phyloP scores from a whole-genome alignment of 2,329 filamentous ascomycete species.

The Endocalyx cinctus region DNA sequence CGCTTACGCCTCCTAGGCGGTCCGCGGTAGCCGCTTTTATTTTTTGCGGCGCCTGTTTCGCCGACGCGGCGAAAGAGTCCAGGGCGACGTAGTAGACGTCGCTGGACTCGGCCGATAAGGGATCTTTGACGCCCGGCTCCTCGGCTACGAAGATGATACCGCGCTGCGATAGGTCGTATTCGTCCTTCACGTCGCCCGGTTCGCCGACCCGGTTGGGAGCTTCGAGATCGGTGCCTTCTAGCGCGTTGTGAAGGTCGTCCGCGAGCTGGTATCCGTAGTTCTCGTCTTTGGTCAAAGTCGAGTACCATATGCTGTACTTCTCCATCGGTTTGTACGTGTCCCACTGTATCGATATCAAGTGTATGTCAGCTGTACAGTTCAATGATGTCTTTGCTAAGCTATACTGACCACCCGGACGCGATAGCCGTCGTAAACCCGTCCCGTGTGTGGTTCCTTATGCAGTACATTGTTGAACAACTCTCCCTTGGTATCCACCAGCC shows the following conservation, averaged over 20 bases:
- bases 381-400: no score
- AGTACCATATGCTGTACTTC: conserved; percentile 35
- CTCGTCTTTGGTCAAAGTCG: conserved; percentile 23
- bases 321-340: conserved; percentile 25
- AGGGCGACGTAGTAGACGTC: conserved; percentile 30
- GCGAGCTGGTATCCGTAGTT: conserved; percentile 26
- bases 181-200: conserved; percentile 12
- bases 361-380: no score
- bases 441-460: conserved; percentile 20
- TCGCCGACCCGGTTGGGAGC: conserved; percentile 25
- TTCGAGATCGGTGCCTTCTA: conserved; percentile 27
- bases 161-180: conserved; percentile 29
- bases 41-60: conserved; percentile 14
- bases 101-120: conserved; percentile 8
- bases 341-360: no score
- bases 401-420: conserved; percentile 30
- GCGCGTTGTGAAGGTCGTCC: conserved; percentile 27
- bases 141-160: conserved; percentile 32
- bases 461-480: conserved; percentile 28
- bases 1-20: conserved; percentile 6
- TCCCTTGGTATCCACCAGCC: conserved; percentile 26
- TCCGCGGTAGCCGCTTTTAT: conserved; percentile 16
- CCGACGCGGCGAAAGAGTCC: conserved; percentile 24
- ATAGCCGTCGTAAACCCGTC: conserved; percentile 30
- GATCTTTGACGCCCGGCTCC: conserved; percentile 13